phyloP scores from a whole-genome alignment of 108 stramenopile genomes.

The Skeletonema grethae region DNA sequence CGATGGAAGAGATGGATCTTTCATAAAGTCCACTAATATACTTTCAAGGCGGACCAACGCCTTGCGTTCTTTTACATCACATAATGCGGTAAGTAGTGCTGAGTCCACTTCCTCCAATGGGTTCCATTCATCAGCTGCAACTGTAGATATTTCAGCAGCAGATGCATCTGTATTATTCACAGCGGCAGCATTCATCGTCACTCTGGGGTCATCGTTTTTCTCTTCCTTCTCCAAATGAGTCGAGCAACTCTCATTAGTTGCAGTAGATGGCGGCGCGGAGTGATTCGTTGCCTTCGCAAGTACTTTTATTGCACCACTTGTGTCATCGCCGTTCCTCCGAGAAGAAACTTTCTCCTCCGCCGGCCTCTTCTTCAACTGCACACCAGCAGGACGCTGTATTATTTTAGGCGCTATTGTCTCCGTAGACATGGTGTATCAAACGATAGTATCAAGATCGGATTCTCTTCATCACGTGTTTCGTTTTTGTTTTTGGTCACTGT shows the following conservation, averaged over 20 bases:
- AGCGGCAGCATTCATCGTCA: background rate
- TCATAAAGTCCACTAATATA: slow-evolving; percentile 74
- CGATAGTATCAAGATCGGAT: background rate
- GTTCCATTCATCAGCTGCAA: slow-evolving; percentile 15
- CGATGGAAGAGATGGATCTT: slow-evolving; percentile 43
- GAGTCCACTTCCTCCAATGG: slow-evolving; percentile 70
- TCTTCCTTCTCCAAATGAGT: slow-evolving; percentile 5
- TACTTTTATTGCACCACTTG: background rate
- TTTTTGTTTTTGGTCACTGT: background rate
- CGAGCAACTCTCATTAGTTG: background rate
- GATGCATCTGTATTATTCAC: background rate
- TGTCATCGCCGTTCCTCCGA: background rate
- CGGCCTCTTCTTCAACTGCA: background rate
- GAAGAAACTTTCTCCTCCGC: background rate
- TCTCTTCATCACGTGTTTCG: background rate
- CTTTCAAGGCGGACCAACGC: slow-evolving; percentile 83
- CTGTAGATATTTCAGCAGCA: background rate
- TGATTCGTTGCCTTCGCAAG: background rate
- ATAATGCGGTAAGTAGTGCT: slow-evolving; percentile 74
- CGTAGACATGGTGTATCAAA: slow-evolving; percentile 11
- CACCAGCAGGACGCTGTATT: slow-evolving; percentile 14
- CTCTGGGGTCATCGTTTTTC: background rate
- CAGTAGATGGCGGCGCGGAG: background rate
- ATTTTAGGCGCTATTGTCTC: slow-evolving; percentile 12
- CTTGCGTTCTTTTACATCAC: slow-evolving; percentile 78